Conservation (phyloP, 139 green algal genomes). For the Desmodesmus armatus region DNA sequence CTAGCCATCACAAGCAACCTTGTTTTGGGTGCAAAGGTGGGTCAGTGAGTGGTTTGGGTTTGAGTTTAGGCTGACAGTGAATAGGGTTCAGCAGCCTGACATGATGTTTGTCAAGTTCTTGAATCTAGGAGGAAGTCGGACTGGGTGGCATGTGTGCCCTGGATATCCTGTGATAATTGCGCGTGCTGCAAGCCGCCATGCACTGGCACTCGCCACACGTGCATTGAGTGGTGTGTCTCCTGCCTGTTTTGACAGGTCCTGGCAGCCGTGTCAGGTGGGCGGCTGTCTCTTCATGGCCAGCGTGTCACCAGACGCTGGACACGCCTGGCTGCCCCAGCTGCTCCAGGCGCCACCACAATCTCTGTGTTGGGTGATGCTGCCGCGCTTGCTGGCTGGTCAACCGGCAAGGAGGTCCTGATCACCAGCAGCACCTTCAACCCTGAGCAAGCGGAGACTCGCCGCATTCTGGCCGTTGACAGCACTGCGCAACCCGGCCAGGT, state of each 20-base stretch:
- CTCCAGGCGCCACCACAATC: slow-evolving; percentile 41
- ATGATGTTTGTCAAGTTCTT: too few relatives aligned
- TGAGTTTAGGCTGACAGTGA: too few relatives aligned
- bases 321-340: slow-evolving; percentile 39
- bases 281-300: slow-evolving; percentile 51
- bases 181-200: too few relatives aligned
- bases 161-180: too few relatives aligned
- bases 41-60: too few relatives aligned
- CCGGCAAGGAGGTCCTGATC: slow-evolving; percentile 51
- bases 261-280: slow-evolving; percentile 38
- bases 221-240: background rate
- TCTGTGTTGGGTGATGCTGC: slow-evolving; percentile 20
- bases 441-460: slow-evolving; percentile 50
- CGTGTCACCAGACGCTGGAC: slow-evolving; percentile 56
- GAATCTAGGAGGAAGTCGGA: too few relatives aligned
- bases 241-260: slow-evolving; percentile 28
- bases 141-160: too few relatives aligned
- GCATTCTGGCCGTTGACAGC: slow-evolving; percentile 43
- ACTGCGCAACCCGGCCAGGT: slow-evolving; percentile 5
- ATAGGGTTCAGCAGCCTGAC: too few relatives aligned
- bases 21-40: slow-evolving; percentile 54
- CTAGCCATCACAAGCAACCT: slow-evolving; percentile 45
- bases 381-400: slow-evolving; percentile 45
- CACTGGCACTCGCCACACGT: too few relatives aligned
- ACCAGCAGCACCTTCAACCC: slow-evolving; percentile 60